Base-by-base conservation (phyloP, 805 yeast genomes). In the Ogataea pini region DNA sequence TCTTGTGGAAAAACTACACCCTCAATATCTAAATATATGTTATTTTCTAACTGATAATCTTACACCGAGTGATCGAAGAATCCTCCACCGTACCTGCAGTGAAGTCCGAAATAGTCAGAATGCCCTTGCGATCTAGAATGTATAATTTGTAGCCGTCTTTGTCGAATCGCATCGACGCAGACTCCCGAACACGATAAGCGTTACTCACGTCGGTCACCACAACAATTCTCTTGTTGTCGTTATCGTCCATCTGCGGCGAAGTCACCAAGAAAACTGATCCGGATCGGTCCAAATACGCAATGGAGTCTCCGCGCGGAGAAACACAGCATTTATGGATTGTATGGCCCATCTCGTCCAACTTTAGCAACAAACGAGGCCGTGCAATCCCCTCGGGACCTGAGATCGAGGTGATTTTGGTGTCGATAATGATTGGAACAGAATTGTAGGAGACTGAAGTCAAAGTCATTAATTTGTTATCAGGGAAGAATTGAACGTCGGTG, bases 301-400 rank as follows among this genome's bases (percentile, higher is more conserved):
- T 74, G 0, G 94, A 85, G 61, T 90, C 96, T 25, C 94, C 91
- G 18, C 96, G 72, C 1, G 97, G 96, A 2, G 95, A 86, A 0
- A 87, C 76, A 18, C 84, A 82, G 48, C 85, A 79, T 38, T 75
- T 73, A 63, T 91, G 96, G 48, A 90, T 86, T 5, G 80, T 73
- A 2, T 86, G 79, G 0, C 98, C 97, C 13, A 91, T 77, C 58
- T 91, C 96, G 47, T 85, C 87, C 13, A 90, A 70, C 55, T 83
- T 77, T 61, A 83, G 67, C 4, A 83, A 60, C 63, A 85, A 65
- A 27, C 78, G 72, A 0, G 90, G 89, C 46, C 80, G 82, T 3
- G 83, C 82, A 25, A 81, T 61, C 1, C 69, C 72, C 37, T 69
- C 70, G 2, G 68, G 64, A 2, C 70, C 68, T 4, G 64, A 58